These are phyloP conservation scores for Metschnikowia anglica DNA, from an alignment of 805 yeast genomes.

Conservation along the genomic window DNA sequence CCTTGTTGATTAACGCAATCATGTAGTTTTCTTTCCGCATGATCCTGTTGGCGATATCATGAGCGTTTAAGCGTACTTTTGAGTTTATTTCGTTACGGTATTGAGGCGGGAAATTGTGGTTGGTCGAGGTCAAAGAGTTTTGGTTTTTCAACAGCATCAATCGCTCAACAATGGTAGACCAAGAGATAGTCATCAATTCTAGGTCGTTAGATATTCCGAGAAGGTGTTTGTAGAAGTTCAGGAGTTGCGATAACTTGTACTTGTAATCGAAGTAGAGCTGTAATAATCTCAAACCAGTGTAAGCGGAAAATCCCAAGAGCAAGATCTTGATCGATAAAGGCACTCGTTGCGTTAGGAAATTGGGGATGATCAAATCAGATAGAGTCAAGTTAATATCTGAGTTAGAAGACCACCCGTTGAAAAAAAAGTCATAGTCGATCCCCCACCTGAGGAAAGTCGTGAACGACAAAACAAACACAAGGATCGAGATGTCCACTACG, in stretches of 20 bases:
- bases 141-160: slow-evolving; percentile 74
- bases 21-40: slow-evolving; percentile 94
- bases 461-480: slow-evolving; percentile 76
- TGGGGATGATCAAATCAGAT: slow-evolving; percentile 32
- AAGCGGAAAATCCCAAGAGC: slow-evolving; percentile 58
- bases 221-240: slow-evolving; percentile 70
- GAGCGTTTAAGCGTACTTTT: slow-evolving; percentile 80
- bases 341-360: slow-evolving; percentile 46
- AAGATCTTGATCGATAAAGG: slow-evolving; percentile 53
- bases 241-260: slow-evolving; percentile 68
- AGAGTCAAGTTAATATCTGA: slow-evolving; percentile 29
- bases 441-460: slow-evolving; percentile 81
- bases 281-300: slow-evolving; percentile 50
- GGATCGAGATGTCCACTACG: slow-evolving; percentile 64
- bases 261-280: slow-evolving; percentile 59
- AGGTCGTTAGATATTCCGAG: slow-evolving; percentile 66
- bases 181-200: slow-evolving; percentile 88
- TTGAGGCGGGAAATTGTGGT: slow-evolving; percentile 24
- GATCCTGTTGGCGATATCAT: slow-evolving; percentile 90
- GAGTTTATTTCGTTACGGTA: slow-evolving; percentile 57
- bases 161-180: slow-evolving; percentile 82
- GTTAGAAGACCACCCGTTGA: slow-evolving; percentile 25
- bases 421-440: slow-evolving; percentile 53
- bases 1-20: slow-evolving; percentile 83
- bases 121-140: slow-evolving; percentile 62